Evolutionary conservation across 2,329 filamentous ascomycete species (phyloP), one percentile per base, ranked within the genome.

Genomic region (Colletotrichum falcatum): DNA sequence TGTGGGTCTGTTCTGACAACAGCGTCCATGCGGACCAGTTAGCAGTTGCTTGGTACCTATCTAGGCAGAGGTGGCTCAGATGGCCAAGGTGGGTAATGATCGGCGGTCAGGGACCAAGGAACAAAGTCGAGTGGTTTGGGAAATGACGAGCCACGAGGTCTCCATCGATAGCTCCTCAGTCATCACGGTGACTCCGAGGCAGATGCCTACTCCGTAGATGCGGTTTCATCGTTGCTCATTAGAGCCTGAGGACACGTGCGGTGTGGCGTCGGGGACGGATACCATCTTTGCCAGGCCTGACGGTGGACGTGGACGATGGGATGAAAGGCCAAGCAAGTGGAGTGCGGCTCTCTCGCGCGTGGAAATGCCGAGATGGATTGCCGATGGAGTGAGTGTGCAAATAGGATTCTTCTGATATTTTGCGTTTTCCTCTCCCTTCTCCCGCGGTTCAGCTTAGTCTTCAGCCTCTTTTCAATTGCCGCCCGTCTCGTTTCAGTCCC

Each of bases 101-200:
- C 69, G 39, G 65, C 69, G 54, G 23, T 46, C 55, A 49, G 54
- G 53, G 62, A 59, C 62, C 46, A 30, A 66, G 62, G 54, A 39
- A 48, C 46, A 33, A 64, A 30, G 48, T 58, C 67, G 55, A 37
- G 37, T 61, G 11, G 54, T 48, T 30, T 66, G 69, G 68, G 65
- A 69, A 65, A 71, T 70, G 69, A 70, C 42, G 39, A 65, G 26
- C 65, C 64, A 71, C 48, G 65, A 39, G 46, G 44, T 46, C 33
- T 26, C 65, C 69, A 65, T 71, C 39, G 37, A n/a, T 37, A 60
- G 59, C 53, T 71, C 65, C 69, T 70, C 67, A 56, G 51, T 70
- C 67, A 70, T 70, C 60, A 71, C 69, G 69, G 69, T 71, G 69
- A 71, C 69, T 68, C 69, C 69, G 69, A 71, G 59, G 35, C 46